Evolutionary conservation across 192 early-diverging fungal species (phyloP).

Genomic region (Irineochytrium annulatum): DNA sequence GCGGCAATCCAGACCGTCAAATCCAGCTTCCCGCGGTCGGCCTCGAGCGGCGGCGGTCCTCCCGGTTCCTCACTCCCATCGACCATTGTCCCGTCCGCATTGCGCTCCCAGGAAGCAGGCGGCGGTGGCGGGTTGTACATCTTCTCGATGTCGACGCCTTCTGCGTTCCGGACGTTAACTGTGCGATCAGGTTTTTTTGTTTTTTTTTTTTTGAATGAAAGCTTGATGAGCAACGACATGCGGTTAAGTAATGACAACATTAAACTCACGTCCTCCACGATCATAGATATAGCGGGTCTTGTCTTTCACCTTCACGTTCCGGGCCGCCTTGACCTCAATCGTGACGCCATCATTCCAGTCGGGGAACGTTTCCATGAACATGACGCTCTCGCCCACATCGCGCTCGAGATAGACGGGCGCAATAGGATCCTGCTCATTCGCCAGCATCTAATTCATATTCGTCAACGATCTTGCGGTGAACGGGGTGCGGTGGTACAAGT

Average conservation of each 20-base stretch:
- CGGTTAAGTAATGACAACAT: not conserved
- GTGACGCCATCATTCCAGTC: constrained; percentile 32
- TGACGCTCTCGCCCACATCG: constrained; percentile 27
- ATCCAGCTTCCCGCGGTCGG: constrained; percentile 25
- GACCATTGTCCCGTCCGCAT: constrained; percentile 9
- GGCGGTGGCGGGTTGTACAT: constrained; percentile 29
- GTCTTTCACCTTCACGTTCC: constrained; percentile 31
- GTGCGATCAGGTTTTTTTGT: not conserved
- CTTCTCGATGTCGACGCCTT: constrained; percentile 16
- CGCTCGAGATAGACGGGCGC: constrained; percentile 12
- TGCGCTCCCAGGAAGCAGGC: constrained; percentile 25
- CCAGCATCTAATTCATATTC: not conserved
- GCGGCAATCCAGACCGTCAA: constrained; percentile 18
- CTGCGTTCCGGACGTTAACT: not conserved
- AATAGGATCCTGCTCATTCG: not conserved
- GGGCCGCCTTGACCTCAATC: constrained; percentile 17
- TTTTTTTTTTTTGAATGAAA: too few species aligned
- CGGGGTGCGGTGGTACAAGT: not conserved
- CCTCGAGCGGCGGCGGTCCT: constrained; percentile 22
- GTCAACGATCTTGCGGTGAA: not conserved
- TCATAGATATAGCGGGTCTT: constrained; percentile 29
- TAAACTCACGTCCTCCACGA: constrained; percentile 23
- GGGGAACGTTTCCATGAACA: constrained; percentile 32
- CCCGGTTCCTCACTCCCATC: constrained; percentile 25
- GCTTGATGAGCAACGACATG: not conserved